A percentile compares a stretch with the other conserved stretches of the same genome.
Conservation (phyloP, 2,329 filamentous ascomycete genomes). For the Colletotrichum sp. region DNA sequence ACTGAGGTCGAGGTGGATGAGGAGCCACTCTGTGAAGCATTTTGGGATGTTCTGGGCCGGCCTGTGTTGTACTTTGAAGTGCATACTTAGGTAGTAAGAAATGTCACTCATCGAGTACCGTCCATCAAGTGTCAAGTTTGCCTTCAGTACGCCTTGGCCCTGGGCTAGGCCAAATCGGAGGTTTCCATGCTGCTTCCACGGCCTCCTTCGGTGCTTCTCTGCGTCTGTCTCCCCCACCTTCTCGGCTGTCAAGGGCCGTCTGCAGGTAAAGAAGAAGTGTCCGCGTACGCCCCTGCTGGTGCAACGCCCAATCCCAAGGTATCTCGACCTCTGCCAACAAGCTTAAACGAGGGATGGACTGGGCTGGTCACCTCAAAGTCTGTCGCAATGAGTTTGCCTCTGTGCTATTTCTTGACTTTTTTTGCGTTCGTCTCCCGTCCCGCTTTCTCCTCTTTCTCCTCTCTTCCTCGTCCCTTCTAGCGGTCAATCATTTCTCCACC, state of each 20-base stretch:
- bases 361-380: background rate
- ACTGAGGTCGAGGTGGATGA: background rate
- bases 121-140: background rate
- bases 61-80: background rate
- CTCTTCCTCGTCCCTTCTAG: background rate
- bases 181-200: background rate
- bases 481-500: conserved; percentile 7
- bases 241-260: background rate
- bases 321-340: background rate
- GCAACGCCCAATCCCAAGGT: background rate
- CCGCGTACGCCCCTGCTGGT: conserved; percentile 7
- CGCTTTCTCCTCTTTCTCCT: background rate
- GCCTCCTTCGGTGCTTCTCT: background rate
- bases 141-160: background rate
- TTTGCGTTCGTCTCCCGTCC: background rate
- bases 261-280: background rate
- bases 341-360: conserved; percentile 5
- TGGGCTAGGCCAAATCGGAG: background rate
- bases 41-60: background rate
- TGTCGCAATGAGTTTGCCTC: background rate
- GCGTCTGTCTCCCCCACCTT: background rate
- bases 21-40: background rate
- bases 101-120: background rate
- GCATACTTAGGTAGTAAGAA: background rate
- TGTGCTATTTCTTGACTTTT: background rate